Conservation (phyloP, 2,329 filamentous ascomycete genomes). For the Cladosporium sp. region DNA sequence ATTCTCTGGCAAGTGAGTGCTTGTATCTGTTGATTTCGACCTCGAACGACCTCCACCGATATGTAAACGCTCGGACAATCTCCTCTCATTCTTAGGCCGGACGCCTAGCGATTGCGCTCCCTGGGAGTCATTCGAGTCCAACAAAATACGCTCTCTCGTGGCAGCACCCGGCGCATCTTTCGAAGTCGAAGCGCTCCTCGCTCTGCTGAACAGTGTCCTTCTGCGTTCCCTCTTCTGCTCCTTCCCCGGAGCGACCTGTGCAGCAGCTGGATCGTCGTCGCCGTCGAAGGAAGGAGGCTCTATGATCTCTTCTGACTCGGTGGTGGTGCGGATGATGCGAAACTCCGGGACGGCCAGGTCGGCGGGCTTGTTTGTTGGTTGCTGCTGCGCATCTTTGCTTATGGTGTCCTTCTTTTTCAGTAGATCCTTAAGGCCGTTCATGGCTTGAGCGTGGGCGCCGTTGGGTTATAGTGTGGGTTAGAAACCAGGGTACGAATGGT, state of each 20-base stretch:
- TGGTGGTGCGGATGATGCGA: constrained; percentile 81
- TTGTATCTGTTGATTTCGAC: constrained; percentile 48
- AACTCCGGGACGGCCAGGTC: constrained; percentile 55
- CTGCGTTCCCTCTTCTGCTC: constrained; percentile 22
- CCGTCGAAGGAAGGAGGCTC: constrained; percentile 57
- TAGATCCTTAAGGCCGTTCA: constrained; percentile 57
- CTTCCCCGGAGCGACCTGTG: background rate
- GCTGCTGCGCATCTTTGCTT: constrained; percentile 19
- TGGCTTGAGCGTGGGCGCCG: constrained; percentile 18
- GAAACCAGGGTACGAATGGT: background rate
- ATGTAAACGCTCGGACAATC: constrained; percentile 67
- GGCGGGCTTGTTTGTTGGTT: background rate
- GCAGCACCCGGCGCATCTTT: constrained; percentile 19
- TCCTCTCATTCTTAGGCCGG: constrained; percentile 32
- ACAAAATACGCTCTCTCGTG: constrained; percentile 5
- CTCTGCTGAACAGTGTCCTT: constrained; percentile 32
- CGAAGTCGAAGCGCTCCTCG: constrained; percentile 26
- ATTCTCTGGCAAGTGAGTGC: constrained; percentile 71
- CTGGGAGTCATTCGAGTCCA: constrained; percentile 1
- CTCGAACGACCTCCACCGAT: constrained; percentile 41
- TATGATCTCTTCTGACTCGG: constrained; percentile 72
- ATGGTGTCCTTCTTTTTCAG: constrained; percentile 60
- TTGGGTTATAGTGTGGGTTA: too few species aligned
- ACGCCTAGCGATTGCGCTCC: constrained; percentile 19
- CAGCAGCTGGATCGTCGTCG: constrained; percentile 26